Evolutionary conservation across 2,329 filamentous ascomycete genomes (phyloP).

Genomic region (Epichloe elymi): DNA sequence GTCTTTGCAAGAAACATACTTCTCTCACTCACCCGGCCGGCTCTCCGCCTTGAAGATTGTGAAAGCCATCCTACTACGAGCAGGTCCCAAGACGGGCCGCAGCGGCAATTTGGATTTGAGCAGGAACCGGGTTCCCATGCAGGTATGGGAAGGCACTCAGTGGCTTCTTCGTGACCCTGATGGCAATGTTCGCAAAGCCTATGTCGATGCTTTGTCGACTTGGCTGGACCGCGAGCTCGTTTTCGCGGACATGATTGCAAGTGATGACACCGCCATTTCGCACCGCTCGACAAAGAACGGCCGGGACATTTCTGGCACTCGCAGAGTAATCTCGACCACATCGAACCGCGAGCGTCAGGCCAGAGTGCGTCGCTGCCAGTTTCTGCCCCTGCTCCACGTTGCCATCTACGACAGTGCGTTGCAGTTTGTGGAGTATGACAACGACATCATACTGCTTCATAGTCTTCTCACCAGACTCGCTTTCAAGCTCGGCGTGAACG

Average conservation of each 20-base stretch:
- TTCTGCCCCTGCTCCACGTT: constrained; percentile 71
- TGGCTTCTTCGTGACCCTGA: constrained; percentile 78
- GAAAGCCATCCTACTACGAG: constrained; percentile 69
- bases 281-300: constrained; percentile 30
- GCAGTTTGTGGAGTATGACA: constrained; percentile 57
- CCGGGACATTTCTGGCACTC: constrained; percentile 32
- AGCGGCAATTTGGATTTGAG: constrained; percentile 50
- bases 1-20: constrained; percentile 35
- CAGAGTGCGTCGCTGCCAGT: constrained; percentile 46
- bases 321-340: constrained; percentile 56
- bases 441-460: constrained; percentile 66
- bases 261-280: constrained; percentile 38
- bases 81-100: constrained; percentile 53
- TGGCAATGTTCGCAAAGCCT: constrained; percentile 67
- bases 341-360: constrained; percentile 46
- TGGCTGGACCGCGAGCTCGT: constrained; percentile 79
- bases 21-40: constrained; percentile 41
- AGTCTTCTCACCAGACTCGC: constrained; percentile 64
- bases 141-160: constrained; percentile 92
- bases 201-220: constrained; percentile 67
- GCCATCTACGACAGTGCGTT: constrained; percentile 81
- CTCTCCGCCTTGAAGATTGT: constrained; percentile 62
- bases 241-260: constrained; percentile 47
- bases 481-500: constrained; percentile 69
- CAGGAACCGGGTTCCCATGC: constrained; percentile 61